A percentile compares a stretch with the other conserved stretches of the same genome.
Conservation (phyloP, 192 early-diverging fungal genomes). For the Spinellus fusiger region DNA sequence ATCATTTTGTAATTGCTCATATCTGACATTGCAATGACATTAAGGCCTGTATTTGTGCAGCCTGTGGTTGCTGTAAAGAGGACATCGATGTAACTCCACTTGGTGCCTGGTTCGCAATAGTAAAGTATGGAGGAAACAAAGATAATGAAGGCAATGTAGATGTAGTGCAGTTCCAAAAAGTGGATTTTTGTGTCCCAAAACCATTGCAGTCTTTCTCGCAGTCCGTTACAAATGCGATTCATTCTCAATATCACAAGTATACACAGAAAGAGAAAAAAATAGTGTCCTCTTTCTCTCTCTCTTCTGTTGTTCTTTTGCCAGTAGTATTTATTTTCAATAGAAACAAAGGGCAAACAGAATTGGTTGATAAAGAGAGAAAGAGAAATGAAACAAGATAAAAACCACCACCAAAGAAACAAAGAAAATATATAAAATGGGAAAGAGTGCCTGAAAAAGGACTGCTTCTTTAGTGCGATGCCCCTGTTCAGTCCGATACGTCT, state of each 20-base stretch:
- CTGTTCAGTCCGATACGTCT: too few relatives aligned
- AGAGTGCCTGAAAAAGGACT: too few relatives aligned
- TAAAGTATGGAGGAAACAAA: conserved; percentile 19
- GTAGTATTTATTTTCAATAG: too few relatives aligned
- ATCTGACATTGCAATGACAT: conserved; percentile 19
- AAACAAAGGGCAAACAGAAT: too few relatives aligned
- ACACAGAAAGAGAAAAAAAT: not conserved
- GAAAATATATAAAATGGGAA: too few relatives aligned
- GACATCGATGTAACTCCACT: conserved; percentile 23
- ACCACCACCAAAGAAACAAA: too few relatives aligned
- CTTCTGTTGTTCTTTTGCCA: too few relatives aligned
- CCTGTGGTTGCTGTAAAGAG: conserved; percentile 26
- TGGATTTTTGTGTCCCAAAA: conserved; percentile 24
- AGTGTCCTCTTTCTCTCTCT: too few relatives aligned
- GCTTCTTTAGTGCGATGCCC: too few relatives aligned
- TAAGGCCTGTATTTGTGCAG: conserved; percentile 27
- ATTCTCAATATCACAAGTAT: not conserved
- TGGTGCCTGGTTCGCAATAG: conserved; percentile 17
- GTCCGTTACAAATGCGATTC: not conserved
- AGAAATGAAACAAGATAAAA: too few relatives aligned
- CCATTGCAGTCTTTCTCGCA: not conserved
- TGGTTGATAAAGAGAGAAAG: too few relatives aligned
- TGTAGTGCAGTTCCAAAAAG: conserved; percentile 33
- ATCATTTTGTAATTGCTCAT: conserved; percentile 19
- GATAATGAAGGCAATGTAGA: conserved; percentile 17